Conservation (phyloP, 139 green algal genomes). For the Trebouxia sp. region DNA sequence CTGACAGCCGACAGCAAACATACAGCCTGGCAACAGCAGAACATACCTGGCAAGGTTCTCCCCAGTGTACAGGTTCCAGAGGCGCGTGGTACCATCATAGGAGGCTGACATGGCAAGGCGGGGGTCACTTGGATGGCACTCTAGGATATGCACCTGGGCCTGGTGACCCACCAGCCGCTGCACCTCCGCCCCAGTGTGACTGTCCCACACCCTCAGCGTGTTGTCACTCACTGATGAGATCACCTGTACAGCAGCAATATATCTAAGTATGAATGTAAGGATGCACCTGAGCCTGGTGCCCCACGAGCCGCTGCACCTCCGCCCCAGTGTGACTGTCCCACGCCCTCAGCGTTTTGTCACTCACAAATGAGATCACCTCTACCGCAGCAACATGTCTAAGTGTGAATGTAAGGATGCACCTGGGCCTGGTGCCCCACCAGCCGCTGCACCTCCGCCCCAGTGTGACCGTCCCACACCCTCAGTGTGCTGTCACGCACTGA, state of each 20-base stretch:
- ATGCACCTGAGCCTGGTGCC: constrained; percentile 53
- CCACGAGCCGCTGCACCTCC: constrained; percentile 48
- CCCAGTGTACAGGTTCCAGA: constrained; percentile 71
- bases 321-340: constrained; percentile 45
- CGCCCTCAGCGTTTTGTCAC: constrained; percentile 59
- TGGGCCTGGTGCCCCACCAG: constrained; percentile 50
- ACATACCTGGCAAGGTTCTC: constrained; percentile 44
- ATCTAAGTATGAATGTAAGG: too few species aligned
- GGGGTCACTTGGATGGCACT: constrained; percentile 67
- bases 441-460: constrained; percentile 40
- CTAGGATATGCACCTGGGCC: constrained; percentile 64
- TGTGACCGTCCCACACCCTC: constrained; percentile 52
- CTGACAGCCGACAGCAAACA: too few species aligned
- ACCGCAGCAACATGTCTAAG: not conserved
- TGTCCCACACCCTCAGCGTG: constrained; percentile 59
- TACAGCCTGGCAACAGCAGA: too few species aligned
- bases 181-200: constrained; percentile 32
- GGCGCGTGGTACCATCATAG: constrained; percentile 69
- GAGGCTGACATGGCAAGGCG: constrained; percentile 63
- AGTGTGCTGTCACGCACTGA: constrained; percentile 58
- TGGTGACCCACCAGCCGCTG: constrained; percentile 53
- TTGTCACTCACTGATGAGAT: constrained; percentile 58
- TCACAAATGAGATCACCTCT: constrained; percentile 53
- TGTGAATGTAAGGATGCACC: too few species aligned
- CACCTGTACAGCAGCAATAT: constrained; percentile 27